Evolutionary conservation across 192 early-diverging fungal species (phyloP).

Genomic region (Backusella sp.): DNA sequence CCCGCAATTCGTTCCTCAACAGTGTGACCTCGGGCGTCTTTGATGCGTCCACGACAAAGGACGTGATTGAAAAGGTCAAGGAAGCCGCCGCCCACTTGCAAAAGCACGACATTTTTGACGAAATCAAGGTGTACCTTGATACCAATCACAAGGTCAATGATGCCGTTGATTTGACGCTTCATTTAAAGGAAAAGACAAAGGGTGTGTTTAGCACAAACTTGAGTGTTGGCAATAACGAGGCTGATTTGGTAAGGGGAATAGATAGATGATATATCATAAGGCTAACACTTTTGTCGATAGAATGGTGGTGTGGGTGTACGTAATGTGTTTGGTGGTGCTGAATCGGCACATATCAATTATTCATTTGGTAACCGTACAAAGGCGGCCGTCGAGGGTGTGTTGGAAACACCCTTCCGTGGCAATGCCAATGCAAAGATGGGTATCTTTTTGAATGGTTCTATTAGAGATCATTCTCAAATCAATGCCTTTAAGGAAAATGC

Average conservation of each 20-base stretch:
- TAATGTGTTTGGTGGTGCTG: conserved; percentile 88
- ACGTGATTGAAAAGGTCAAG: conserved; percentile 54
- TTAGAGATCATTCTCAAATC: conserved; percentile 33
- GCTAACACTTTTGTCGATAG: not conserved
- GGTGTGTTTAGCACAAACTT: conserved; percentile 76
- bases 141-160: conserved; percentile 41
- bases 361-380: conserved; percentile 37
- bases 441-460: conserved; percentile 18
- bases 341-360: conserved; percentile 59
- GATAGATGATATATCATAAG: not conserved
- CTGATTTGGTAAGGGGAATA: conserved; percentile 66
- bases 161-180: conserved; percentile 70
- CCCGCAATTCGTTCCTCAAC: conserved; percentile 26
- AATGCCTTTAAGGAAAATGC: conserved; percentile 26
- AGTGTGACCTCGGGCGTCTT: conserved; percentile 23
- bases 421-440: conserved; percentile 64
- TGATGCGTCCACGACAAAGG: conserved; percentile 47
- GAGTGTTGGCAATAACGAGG: conserved; percentile 80
- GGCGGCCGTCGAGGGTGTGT: conserved; percentile 42
- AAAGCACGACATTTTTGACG: conserved; percentile 68
- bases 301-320: conserved; percentile 56
- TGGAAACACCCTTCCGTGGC: conserved; percentile 57
- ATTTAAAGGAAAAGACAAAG: conserved; percentile 64
- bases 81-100: conserved; percentile 51
- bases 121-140: conserved; percentile 65